A percentile compares a stretch with the other conserved stretches of the same genome.
Conservation (phyloP, 2,329 filamentous ascomycete genomes). For the Colletotrichum lini region DNA sequence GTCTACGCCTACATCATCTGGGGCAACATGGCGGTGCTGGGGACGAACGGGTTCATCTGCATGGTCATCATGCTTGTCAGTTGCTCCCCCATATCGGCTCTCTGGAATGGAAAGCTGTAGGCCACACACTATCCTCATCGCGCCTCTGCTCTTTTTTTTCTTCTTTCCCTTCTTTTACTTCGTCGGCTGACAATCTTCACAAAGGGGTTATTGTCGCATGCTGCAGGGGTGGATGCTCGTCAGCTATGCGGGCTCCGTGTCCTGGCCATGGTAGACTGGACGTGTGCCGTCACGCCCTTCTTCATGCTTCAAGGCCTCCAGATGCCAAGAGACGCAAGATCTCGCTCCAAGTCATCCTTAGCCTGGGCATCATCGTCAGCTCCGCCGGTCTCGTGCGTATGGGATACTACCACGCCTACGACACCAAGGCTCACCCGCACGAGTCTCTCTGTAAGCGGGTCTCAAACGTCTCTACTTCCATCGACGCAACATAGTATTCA, state of each 20-base stretch:
- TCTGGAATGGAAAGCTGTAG: constrained; percentile 11
- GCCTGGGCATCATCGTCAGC: constrained; percentile 32
- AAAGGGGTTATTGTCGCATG: not conserved
- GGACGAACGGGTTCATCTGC: not conserved
- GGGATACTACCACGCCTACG: constrained; percentile 32
- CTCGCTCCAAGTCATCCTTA: not conserved
- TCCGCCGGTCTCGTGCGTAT: constrained; percentile 33
- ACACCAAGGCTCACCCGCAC: constrained; percentile 33
- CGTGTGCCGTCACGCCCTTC: constrained; percentile 48
- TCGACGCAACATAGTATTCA: too few species aligned
- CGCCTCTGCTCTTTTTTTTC: too few species aligned
- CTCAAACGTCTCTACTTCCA: too few species aligned
- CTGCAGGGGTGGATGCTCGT: constrained; percentile 2
- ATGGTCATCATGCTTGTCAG: not conserved
- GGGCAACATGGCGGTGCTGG: not conserved
- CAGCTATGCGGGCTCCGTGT: constrained; percentile 42
- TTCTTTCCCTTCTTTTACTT: not conserved
- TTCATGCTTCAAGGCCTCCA: constrained; percentile 47
- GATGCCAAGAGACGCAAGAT: constrained; percentile 47
- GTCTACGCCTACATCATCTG: not conserved
- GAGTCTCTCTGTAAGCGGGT: too few species aligned
- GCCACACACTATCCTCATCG: not conserved
- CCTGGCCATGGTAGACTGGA: constrained; percentile 47
- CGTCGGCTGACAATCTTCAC: not conserved
- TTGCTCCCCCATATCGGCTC: not conserved